Evolutionary conservation across 2,329 filamentous ascomycete genomes (phyloP), one percentile per base, ranked within the genome.

Genomic region (Hyphodiscus sp.): DNA sequence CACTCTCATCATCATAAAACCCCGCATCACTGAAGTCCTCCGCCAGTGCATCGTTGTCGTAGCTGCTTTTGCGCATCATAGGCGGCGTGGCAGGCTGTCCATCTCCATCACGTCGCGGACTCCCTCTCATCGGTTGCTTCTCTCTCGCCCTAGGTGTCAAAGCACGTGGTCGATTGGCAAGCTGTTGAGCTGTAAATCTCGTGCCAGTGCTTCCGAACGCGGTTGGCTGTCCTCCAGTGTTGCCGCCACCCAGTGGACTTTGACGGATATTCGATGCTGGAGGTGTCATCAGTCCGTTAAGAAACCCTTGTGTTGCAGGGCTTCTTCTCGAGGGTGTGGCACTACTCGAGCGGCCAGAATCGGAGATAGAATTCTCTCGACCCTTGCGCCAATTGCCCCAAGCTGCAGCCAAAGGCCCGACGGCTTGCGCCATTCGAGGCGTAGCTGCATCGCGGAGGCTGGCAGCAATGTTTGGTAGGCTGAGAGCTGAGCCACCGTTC

Each of bases 341-440:
- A 19, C 19, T 52, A 23, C 68, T 68, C 41, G 66, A 65, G 52
- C 30, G 42, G 20, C 42, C 46, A 38, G 50, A 38, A 15, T 53
- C 57, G 61, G 56, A 55, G 65, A 67, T 30, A 50, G 79, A 81
- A 38, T 59, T 53, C 15, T 52, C 51, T 50, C 61, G 49, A 4
- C 60, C 58, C 68, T 87, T 92, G 50, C 91, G 85, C 92, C 92
- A 96, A 70, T 86, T 96, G 46, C 90, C 91, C 82, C 91, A 95
- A n/a, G 91, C 92, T n/a, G 91, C 90, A n/a, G 90, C 81, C 41
- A 85, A 69, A 20, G 82, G 82, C 1, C 81, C 89, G 20, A 96
- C 86, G 3, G 86, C 87, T 67, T 95, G 86, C 6, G 89, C 89
- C 16, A 95, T 86, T 30, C 90, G 85, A 3, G 91, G 92, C 1